Evolutionary conservation across 2,329 filamentous ascomycete species (phyloP).

Genomic region (Trichophyton benhamiae): DNA sequence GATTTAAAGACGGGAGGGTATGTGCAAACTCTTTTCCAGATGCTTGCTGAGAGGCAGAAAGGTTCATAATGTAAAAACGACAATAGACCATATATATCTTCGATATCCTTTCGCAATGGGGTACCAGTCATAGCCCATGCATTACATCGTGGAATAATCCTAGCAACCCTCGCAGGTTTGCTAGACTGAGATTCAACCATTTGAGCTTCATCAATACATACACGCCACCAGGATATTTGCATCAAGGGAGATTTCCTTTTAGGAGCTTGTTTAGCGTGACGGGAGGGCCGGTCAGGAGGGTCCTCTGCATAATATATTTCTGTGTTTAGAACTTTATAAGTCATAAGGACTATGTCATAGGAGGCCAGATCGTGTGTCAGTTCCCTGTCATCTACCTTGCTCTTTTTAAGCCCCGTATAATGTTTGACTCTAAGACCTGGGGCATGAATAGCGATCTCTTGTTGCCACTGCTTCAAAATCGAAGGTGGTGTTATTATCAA

Average conservation of each 20-base stretch:
- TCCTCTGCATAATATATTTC: constrained; percentile 68
- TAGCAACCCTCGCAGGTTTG: constrained; percentile 68
- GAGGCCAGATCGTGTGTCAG: constrained; percentile 36
- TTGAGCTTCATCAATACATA: constrained; percentile 59
- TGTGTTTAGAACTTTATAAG: constrained; percentile 56
- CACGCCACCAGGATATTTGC: constrained; percentile 75
- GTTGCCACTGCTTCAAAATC: constrained; percentile 52
- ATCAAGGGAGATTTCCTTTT: constrained; percentile 60
- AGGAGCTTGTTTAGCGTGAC: constrained; percentile 51
- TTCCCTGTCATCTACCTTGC: constrained; percentile 26
- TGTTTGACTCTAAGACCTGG: constrained; percentile 44
- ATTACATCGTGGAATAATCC: constrained; percentile 67
- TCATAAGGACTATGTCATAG: constrained; percentile 49
- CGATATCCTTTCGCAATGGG: constrained; percentile 66
- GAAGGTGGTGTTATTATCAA: constrained; percentile 51
- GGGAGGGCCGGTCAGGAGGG: constrained; percentile 58
- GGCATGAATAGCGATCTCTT: constrained; percentile 46
- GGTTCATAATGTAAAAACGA: constrained; percentile 70
- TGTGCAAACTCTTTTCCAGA: constrained; percentile 57
- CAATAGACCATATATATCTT: constrained; percentile 68
- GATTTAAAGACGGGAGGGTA: constrained; percentile 53
- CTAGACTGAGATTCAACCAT: constrained; percentile 87
- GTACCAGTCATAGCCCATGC: constrained; percentile 91
- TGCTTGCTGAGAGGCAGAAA: constrained; percentile 49
- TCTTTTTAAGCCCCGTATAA: constrained; percentile 43